A percentile compares a stretch with the other conserved stretches of the same genome.
These are phyloP conservation scores for Nitzschia sp. DNA, from an alignment of 108 stramenopile genomes.

Conservation along the genomic window DNA sequence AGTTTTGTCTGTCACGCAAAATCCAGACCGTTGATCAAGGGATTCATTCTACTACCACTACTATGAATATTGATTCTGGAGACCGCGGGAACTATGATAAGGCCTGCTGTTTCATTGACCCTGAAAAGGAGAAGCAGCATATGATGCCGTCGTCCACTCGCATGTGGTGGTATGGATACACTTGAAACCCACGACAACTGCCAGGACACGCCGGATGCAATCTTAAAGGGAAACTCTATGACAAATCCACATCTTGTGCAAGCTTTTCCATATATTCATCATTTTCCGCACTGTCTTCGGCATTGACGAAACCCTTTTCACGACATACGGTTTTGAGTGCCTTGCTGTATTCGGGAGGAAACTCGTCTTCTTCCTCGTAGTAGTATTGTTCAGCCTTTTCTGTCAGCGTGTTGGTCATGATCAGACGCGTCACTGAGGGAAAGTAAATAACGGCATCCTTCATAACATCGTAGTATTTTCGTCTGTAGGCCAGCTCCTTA, in stretches of 20 bases:
- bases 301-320: slow-evolving; percentile 1
- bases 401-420: slow-evolving; percentile 14
- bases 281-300: slow-evolving; percentile 15
- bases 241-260: slow-evolving; percentile 19
- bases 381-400: slow-evolving; percentile 31
- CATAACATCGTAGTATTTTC: slow-evolving; percentile 32
- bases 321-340: slow-evolving; percentile 33
- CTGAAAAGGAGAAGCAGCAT: too few species aligned
- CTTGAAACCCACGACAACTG: neutral
- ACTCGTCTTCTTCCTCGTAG: slow-evolving; percentile 17
- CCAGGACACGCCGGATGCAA: too few species aligned
- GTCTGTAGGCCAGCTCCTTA: slow-evolving; percentile 10
- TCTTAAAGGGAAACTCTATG: too few species aligned
- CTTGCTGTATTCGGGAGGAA: slow-evolving; percentile 28
- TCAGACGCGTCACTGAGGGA: neutral
- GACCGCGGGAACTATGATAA: too few species aligned
- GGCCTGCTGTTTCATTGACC: too few species aligned
- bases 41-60: too few species aligned
- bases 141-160: too few species aligned
- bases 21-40: too few species aligned
- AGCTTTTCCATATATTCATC: slow-evolving; percentile 26
- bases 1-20: too few species aligned
- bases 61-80: too few species aligned
- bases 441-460: slow-evolving; percentile 24
- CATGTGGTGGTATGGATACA: too few species aligned